A percentile compares a stretch with the other conserved stretches of the same genome.
phyloP scores from a whole-genome alignment of 2,329 filamentous ascomycete genomes.

The Fusarium falciforme region DNA sequence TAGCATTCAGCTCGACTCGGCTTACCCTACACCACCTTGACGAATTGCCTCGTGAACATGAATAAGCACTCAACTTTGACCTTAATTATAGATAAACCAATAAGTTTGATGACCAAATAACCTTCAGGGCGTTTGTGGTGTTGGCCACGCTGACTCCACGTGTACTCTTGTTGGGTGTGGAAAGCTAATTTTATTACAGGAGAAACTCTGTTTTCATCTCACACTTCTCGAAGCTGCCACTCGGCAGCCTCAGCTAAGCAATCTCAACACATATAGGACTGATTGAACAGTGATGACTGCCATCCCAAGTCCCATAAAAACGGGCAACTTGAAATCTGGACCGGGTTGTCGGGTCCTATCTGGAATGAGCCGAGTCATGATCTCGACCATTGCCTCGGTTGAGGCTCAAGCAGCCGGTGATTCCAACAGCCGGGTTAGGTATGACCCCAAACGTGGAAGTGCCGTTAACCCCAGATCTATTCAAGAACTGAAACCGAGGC shows the following conservation, averaged over 20 bases:
- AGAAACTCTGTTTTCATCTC: background rate
- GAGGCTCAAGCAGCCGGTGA: background rate
- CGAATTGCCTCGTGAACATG: background rate
- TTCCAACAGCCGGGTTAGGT: background rate
- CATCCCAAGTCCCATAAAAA: background rate
- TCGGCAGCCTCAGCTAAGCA: background rate
- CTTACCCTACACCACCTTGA: background rate
- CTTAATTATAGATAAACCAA: background rate
- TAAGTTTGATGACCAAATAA: background rate
- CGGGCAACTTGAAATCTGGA: background rate
- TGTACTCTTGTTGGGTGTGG: background rate
- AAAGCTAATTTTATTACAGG: background rate
- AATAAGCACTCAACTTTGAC: background rate
- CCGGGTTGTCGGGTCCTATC: background rate
- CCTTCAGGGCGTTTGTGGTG: background rate
- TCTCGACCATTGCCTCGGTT: background rate
- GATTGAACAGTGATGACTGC: background rate
- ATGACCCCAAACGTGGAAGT: background rate
- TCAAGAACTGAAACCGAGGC: background rate
- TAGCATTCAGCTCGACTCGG: background rate
- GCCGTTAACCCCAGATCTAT: background rate
- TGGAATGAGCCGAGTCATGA: slow-evolving; percentile 23
- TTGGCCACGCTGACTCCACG: background rate
- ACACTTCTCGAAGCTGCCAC: background rate
- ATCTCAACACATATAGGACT: too few relatives aligned